Percentiles rank a stretch among this genome's conserved stretches.
Conservation (phyloP, 2,329 filamentous ascomycete species). For the Aspergillus luchuensis region DNA sequence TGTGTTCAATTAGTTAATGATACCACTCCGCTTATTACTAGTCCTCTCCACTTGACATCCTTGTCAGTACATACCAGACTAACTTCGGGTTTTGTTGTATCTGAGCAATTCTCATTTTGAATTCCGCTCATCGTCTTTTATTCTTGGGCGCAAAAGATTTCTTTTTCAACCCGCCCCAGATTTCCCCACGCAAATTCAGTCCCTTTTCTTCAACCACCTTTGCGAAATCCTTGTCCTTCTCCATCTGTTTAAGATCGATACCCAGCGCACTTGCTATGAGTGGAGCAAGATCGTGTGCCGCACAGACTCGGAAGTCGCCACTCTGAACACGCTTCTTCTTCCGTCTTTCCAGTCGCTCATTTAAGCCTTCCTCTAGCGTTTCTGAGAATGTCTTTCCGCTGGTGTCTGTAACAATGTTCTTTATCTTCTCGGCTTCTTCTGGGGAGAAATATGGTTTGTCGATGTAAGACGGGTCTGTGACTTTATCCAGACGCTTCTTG, state of each 20-base stretch:
- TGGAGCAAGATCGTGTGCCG: slow-evolving; percentile 38
- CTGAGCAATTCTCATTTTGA: no score
- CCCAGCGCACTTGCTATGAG: slow-evolving; percentile 31
- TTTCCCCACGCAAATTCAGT: background rate
- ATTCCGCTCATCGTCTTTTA: background rate
- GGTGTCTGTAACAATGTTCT: slow-evolving; percentile 6
- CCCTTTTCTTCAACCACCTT: slow-evolving; percentile 13
- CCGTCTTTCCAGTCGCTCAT: slow-evolving; percentile 27
- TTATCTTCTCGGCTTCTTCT: slow-evolving; percentile 20
- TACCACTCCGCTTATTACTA: background rate
- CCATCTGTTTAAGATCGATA: slow-evolving; percentile 31
- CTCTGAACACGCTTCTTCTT: slow-evolving; percentile 34
- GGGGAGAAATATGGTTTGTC: slow-evolving; percentile 26
- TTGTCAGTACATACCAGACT: no score
- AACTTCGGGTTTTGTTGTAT: no score
- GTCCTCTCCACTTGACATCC: no score
- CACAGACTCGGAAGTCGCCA: slow-evolving; percentile 35
- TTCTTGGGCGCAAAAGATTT: slow-evolving; percentile 9
- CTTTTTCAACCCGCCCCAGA: slow-evolving; percentile 7
- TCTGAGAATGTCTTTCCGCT: slow-evolving; percentile 20
- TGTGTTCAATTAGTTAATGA: background rate
- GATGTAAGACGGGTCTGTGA: slow-evolving; percentile 26
- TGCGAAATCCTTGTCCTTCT: slow-evolving; percentile 25
- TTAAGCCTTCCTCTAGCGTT: slow-evolving; percentile 22
- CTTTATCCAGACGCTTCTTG: slow-evolving; percentile 20